A percentile compares a stretch with the other conserved stretches of the same genome.
Evolutionary conservation across 164 flowering plant genomes (phyloP).

Genomic region (Echeveria elegans): DNA sequence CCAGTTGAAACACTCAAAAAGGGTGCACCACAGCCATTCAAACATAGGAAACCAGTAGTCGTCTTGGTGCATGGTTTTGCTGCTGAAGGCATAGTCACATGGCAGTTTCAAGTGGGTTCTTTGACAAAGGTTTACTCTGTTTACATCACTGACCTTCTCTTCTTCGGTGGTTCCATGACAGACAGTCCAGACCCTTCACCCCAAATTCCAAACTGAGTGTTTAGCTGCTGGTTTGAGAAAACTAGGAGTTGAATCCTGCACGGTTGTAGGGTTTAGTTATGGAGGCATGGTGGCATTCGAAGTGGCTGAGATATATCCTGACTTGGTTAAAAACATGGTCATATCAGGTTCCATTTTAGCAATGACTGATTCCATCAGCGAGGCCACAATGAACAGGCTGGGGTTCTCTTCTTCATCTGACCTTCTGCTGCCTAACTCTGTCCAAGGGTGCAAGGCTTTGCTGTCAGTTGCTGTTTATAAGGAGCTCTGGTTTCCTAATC

Average conservation of each 20-base stretch:
- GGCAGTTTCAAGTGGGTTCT: conserved; percentile 81
- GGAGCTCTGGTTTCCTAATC: conserved; percentile 68
- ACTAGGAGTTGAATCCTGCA: conserved; percentile 54
- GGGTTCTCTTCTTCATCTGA: conserved; percentile 72
- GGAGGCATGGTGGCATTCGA: conserved; percentile 86
- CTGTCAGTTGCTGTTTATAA: conserved; percentile 51
- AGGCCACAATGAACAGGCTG: conserved; percentile 22
- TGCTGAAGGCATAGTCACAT: conserved; percentile 73
- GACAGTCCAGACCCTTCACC: conserved; percentile 45
- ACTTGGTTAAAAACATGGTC: conserved; percentile 48
- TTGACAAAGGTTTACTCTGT: conserved; percentile 51
- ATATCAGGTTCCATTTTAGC: conserved; percentile 61
- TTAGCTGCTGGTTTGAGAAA: conserved; percentile 37
- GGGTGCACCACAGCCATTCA: neutral
- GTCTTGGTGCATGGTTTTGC: conserved; percentile 77
- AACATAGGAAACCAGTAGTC: conserved; percentile 40
- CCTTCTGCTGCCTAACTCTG: conserved; percentile 51
- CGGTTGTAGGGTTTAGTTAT: conserved; percentile 70
- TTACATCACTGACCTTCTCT: conserved; percentile 72
- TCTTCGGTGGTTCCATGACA: conserved; percentile 58
- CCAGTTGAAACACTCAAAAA: conserved; percentile 38
- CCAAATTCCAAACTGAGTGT: conserved; percentile 59
- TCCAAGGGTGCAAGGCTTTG: conserved; percentile 62
- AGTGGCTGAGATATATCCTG: conserved; percentile 53
- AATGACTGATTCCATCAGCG: conserved; percentile 57